Base-by-base conservation (phyloP, 2,329 filamentous ascomycete genomes). In the Shiraia bambusicola region DNA sequence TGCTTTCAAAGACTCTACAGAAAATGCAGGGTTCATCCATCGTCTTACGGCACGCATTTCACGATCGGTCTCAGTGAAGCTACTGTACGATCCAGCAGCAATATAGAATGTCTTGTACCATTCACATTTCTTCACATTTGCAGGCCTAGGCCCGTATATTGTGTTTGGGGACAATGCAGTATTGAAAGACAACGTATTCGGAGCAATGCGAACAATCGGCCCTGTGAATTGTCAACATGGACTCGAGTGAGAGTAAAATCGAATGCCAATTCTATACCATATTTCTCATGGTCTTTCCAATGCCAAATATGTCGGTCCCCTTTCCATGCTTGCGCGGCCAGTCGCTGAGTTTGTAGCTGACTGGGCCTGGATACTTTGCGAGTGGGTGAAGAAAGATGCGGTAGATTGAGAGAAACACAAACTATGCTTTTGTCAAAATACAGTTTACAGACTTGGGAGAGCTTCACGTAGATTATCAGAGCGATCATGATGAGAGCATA, bases 81-180 rank as follows among this genome's bases (percentile, higher is more conserved):
- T 72, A 43, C 62, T 72, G 48, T 63, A 65, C 17, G 65, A 55
- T 35, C 66, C 61, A 10, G 65, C 65, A 9, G 63, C 64, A 3
- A 67, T 59, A 14, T 68, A 65, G 46, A 76, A 72, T 3, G 72
- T 69, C 17, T 64, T 63, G 50, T 76, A 76, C 52, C 69, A 74
- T 28, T 69, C 59, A 4, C 69, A 66, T 45, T 76, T 77, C 28
- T 69, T 64, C 12, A 75, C 67, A 49, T 75, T 73, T 27, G 69
- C 64, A 26, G 63, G 63, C 50, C 65, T 61, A 10, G 51, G 42
- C 2, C 52, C 56, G 22, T 62, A 61, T 10, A 63, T 62, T 14
- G 56, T 50, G 34, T 47, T 50, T n/a, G 58, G 37, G 0, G 58
- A 50, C 3, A 56, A 49, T 4, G 40, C 50, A 1, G 58, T 63